A percentile compares a stretch with the other conserved stretches of the same genome.
phyloP scores from a whole-genome alignment of 2,329 filamentous ascomycete species.

The Hymenoscyphus occultus region DNA sequence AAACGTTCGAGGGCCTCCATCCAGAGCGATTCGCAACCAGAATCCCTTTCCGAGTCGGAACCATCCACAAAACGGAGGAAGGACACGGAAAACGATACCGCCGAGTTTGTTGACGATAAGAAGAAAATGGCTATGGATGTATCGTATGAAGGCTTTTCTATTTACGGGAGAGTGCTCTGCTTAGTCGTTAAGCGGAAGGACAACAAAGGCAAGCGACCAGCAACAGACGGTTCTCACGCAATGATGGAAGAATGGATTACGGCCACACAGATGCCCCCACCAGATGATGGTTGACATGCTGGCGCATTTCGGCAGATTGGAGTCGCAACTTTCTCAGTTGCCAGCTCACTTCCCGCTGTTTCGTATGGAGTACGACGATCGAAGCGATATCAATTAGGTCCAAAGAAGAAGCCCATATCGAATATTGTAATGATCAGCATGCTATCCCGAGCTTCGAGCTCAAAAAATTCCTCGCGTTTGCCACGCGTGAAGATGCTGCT shows the following conservation, averaged over 20 bases:
- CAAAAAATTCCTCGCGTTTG: conserved; percentile 5
- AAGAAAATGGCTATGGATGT: conserved; percentile 88
- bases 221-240: conserved; percentile 55
- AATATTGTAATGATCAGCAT: background rate
- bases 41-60: conserved; percentile 33
- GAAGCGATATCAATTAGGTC: background rate
- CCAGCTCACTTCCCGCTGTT: background rate
- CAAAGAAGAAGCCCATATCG: background rate
- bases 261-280: conserved; percentile 63
- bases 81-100: conserved; percentile 37
- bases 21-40: conserved; percentile 30
- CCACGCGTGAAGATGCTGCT: background rate
- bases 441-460: conserved; percentile 3
- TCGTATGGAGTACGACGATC: background rate
- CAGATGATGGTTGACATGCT: conserved; percentile 17
- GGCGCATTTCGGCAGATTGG: background rate
- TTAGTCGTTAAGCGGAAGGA: conserved; percentile 80
- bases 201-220: conserved; percentile 40
- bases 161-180: conserved; percentile 90
- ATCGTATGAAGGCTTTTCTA: conserved; percentile 91
- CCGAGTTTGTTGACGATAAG: conserved; percentile 60
- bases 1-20: conserved; percentile 33
- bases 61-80: conserved; percentile 44
- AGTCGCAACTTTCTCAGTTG: background rate
- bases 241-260: conserved; percentile 83